phyloP scores from a whole-genome alignment of 1,284 basidiomycete genomes.

The Ustilago nuda region DNA sequence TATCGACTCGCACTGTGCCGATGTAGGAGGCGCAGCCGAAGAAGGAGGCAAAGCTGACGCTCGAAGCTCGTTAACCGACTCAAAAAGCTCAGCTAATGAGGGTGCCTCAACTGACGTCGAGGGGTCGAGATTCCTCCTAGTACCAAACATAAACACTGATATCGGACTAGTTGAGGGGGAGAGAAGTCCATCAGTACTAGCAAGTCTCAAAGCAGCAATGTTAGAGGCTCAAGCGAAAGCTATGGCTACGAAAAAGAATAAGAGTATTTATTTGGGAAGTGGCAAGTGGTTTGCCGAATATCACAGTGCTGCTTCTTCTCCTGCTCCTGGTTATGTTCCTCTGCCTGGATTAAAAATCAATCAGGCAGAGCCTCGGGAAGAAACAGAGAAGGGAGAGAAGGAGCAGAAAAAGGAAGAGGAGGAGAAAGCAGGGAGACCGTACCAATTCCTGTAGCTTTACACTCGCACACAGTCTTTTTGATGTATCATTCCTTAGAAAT shows the following conservation, averaged over 20 bases:
- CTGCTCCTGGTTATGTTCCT: not conserved
- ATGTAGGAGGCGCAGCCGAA: not conserved
- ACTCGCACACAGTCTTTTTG: slow-evolving; percentile 2
- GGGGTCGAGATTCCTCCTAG: not conserved
- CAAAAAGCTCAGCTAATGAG: too few relatives aligned
- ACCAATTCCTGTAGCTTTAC: slow-evolving; percentile 21
- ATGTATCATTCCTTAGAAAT: slow-evolving; percentile 1
- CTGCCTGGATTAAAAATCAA: too few relatives aligned
- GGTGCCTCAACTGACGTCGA: not conserved
- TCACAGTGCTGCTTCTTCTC: not conserved
- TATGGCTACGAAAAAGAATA: slow-evolving; percentile 7
- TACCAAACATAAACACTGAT: not conserved
- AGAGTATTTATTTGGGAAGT: slow-evolving; percentile 40
- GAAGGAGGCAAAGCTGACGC: not conserved
- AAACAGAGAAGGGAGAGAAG: not conserved
- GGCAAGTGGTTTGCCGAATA: slow-evolving; percentile 23
- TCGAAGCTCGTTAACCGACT: too few relatives aligned
- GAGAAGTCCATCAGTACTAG: slow-evolving; percentile 26
- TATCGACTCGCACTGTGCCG: not conserved
- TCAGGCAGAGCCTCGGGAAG: too few relatives aligned
- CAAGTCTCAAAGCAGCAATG: slow-evolving; percentile 37
- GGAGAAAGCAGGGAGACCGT: slow-evolving; percentile 7
- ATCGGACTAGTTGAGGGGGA: slow-evolving; percentile 15
- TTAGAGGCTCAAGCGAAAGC: slow-evolving; percentile 43
- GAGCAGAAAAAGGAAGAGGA: slow-evolving; percentile 1